These are phyloP conservation scores for Fusarium pseudograminearum DNA, from an alignment of 2,329 filamentous ascomycete genomes.

Conservation along the genomic window DNA sequence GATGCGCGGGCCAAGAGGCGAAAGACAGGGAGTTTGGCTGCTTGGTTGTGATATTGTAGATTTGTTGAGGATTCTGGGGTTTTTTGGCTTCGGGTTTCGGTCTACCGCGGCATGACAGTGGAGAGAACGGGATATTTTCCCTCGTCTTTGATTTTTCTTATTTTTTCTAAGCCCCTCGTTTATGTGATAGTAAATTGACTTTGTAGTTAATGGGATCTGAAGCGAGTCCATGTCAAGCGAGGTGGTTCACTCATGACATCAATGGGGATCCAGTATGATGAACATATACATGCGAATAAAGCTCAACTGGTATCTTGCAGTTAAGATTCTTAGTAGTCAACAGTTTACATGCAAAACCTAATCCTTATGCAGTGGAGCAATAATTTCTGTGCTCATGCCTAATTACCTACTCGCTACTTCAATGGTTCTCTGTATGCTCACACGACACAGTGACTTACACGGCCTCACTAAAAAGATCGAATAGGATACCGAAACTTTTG, in stretches of 20 bases:
- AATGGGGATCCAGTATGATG: background rate
- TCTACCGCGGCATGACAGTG: conserved; percentile 30
- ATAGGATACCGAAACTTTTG: conserved; percentile 7
- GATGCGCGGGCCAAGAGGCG: conserved; percentile 42
- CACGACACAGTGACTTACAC: conserved; percentile 28
- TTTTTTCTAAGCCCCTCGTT: background rate
- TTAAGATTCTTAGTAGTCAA: background rate
- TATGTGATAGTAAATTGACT: background rate
- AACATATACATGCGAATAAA: background rate
- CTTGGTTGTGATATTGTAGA: conserved; percentile 28
- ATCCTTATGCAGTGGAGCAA: conserved; percentile 1
- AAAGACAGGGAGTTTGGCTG: conserved; percentile 27
- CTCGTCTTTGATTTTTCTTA: background rate
- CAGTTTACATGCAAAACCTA: background rate
- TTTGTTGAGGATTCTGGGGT: conserved; percentile 43
- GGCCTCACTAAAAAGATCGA: conserved; percentile 11
- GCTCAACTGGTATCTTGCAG: background rate
- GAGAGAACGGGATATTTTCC: conserved; percentile 6
- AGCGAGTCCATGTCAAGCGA: background rate
- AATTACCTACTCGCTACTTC: background rate
- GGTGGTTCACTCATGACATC: background rate
- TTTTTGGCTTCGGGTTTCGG: conserved; percentile 16
- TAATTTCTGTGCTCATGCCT: background rate
- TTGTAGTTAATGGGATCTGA: background rate
- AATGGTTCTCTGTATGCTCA: background rate